Base-by-base conservation (phyloP, 768 basidiomycete species). In the Rubroboletus pulcherrimus region DNA sequence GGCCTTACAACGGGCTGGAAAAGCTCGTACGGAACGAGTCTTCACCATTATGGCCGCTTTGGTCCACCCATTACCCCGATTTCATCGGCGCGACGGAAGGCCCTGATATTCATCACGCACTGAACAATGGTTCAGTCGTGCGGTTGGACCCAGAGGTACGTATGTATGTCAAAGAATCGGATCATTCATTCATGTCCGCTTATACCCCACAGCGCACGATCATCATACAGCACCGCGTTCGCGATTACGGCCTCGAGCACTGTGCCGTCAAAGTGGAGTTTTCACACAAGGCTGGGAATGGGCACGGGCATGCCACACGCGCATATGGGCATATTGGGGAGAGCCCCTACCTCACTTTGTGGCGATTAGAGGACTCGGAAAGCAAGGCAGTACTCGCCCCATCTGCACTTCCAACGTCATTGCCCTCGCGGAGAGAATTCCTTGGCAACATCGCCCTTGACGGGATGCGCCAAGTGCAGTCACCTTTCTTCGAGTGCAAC, bases 21-120 rank as follows among this genome's bases (percentile, higher is more conserved):
- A 66, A 45, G 44, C 50, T 67, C 7, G n/a, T 53, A 17, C 64
- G 66, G 14, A 67, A 67, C n/a, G 57, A 55, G 21, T 66, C 67
- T n/a, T 68, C 66, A 5, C 64, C 64, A 15, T 66, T 51, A 15
- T 67, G 66, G 67, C 66, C 66, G 6, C 57, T 67, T 35, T 55
- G 55, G 5, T 61, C 63, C n/a, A 63, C 14, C 12, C 57, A 57
- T 53, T 51, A 60, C n/a, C 61, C 61, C 4, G 64, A 68, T 51
- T 67, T 68, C 38, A 14, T 65, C 6, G 63, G 55, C 19, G 47
- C 57, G 2, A 61, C 57, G 7, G 61, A 61, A 15, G 58, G 40
- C 4, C 3, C 40, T 5, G 9, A 47, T 17, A 12, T 67, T 34
- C 41, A 59, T 31, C 59, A 53, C 10, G 42, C 40, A 10, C 52